Evolutionary conservation across 2,329 filamentous ascomycete species (phyloP).

Genomic region (Fusarium anthophilum): DNA sequence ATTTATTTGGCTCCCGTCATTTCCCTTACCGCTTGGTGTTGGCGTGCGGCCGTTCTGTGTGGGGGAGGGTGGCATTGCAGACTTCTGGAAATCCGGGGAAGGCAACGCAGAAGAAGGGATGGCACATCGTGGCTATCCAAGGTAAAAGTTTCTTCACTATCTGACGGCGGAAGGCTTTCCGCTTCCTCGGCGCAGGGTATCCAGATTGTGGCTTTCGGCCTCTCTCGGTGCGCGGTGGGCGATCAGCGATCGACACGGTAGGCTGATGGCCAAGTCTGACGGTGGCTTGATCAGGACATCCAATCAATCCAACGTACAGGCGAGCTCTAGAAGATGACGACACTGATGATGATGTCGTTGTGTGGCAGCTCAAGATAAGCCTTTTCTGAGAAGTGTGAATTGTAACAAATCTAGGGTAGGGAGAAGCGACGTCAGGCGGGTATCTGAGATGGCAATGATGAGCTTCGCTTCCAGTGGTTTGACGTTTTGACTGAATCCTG

Average conservation of each 20-base stretch:
- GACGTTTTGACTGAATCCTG: constrained; percentile 4
- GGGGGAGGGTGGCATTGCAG: constrained; percentile 36
- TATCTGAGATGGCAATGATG: constrained; percentile 14
- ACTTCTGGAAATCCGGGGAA: constrained; percentile 38
- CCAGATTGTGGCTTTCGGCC: not conserved
- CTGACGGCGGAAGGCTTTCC: constrained; percentile 31
- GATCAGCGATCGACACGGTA: constrained; percentile 31
- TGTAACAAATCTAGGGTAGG: not conserved
- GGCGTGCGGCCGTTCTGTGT: constrained; percentile 22
- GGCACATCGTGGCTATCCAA: constrained; percentile 1
- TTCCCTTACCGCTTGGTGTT: constrained; percentile 22
- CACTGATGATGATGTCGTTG: constrained; percentile 17
- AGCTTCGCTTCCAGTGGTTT: not conserved
- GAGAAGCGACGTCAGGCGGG: not conserved
- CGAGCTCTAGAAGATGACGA: constrained; percentile 14
- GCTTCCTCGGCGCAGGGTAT: constrained; percentile 1
- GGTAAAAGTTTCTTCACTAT: not conserved
- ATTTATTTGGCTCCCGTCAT: constrained; percentile 30
- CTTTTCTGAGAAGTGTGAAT: not conserved
- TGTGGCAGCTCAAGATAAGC: constrained; percentile 11
- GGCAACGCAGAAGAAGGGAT: not conserved
- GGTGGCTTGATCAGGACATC: constrained; percentile 20
- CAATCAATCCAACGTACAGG: constrained; percentile 18
- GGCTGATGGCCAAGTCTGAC: constrained; percentile 20
- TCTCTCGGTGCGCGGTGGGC: constrained; percentile 22